A percentile compares a stretch with the other conserved stretches of the same genome.
These are phyloP conservation scores for Phtheirospermum japonicum DNA, from an alignment of 257 asterid species.

Conservation along the genomic window DNA sequence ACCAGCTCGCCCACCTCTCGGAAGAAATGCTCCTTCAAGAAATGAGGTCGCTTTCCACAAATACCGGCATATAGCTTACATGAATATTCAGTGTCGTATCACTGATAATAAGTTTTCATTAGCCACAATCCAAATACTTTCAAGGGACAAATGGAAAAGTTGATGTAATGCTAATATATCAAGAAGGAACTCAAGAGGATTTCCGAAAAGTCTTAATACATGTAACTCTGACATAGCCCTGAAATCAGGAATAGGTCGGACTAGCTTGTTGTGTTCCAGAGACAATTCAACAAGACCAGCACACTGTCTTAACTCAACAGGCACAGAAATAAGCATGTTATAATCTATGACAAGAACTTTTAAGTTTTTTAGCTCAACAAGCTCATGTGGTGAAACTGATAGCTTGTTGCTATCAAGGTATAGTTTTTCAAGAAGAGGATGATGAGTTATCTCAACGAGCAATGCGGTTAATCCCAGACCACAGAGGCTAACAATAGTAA, in stretches of 20 bases:
- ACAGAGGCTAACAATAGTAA: slow-evolving; percentile 68
- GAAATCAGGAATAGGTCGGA: slow-evolving; percentile 97
- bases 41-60: too few species aligned
- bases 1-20: too few species aligned
- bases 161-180: slow-evolving; percentile 83
- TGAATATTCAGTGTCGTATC: too few species aligned
- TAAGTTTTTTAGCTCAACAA: slow-evolving; percentile 79
- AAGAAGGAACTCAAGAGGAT: slow-evolving; percentile 97
- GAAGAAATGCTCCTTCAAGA: too few species aligned
- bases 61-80: too few species aligned
- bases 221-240: slow-evolving; percentile 92
- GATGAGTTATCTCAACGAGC: slow-evolving; percentile 84
- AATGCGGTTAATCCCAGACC: slow-evolving; percentile 80
- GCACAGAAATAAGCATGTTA: slow-evolving; percentile 84
- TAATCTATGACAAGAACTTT: slow-evolving; percentile 91
- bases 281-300: slow-evolving; percentile 87
- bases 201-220: slow-evolving; percentile 88
- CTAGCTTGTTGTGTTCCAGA: slow-evolving; percentile 98
- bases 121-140: slow-evolving; percentile 86
- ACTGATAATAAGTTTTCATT: slow-evolving; percentile 86
- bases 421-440: slow-evolving; percentile 88
- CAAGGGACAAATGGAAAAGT: slow-evolving; percentile 96
- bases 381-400: slow-evolving; percentile 86
- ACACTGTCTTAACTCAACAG: slow-evolving; percentile 88
- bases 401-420: slow-evolving; percentile 91